Evolutionary conservation across 768 basidiomycete species (phyloP).

Genomic region (Russula ochroleuca): DNA sequence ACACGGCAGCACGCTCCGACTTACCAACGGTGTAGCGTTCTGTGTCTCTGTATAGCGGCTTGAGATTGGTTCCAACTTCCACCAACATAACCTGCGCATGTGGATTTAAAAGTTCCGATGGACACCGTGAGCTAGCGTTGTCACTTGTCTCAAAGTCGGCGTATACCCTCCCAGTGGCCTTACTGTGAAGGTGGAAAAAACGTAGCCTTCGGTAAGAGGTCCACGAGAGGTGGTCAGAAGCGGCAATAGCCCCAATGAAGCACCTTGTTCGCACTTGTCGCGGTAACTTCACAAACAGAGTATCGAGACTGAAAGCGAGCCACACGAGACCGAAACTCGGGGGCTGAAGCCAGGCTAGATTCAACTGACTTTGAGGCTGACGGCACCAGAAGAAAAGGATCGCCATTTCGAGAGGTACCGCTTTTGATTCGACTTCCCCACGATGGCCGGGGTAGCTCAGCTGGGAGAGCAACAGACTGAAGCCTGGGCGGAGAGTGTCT

Average conservation of each 20-base stretch:
- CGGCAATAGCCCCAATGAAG: background rate
- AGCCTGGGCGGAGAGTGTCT: background rate
- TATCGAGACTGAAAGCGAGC: background rate
- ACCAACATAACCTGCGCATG: too few relatives aligned
- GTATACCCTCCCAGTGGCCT: background rate
- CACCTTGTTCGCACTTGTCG: background rate
- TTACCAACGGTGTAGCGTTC: background rate
- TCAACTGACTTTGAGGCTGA: too few relatives aligned
- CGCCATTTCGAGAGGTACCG: background rate
- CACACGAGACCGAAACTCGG: background rate
- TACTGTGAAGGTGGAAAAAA: background rate
- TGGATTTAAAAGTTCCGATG: too few relatives aligned
- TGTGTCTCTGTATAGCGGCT: too few relatives aligned
- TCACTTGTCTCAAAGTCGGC: background rate
- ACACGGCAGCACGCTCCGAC: background rate
- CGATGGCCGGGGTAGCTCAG: constrained; percentile 32
- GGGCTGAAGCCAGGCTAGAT: too few relatives aligned
- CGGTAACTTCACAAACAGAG: background rate
- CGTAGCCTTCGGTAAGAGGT: background rate
- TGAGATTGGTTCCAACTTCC: too few relatives aligned
- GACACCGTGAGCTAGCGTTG: too few relatives aligned
- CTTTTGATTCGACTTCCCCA: background rate
- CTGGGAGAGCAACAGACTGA: constrained; percentile 36
- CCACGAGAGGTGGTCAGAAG: background rate
- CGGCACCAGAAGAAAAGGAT: background rate